Conservation (phyloP, 495 filamentous ascomycete species). For the Neurospora sp. region DNA sequence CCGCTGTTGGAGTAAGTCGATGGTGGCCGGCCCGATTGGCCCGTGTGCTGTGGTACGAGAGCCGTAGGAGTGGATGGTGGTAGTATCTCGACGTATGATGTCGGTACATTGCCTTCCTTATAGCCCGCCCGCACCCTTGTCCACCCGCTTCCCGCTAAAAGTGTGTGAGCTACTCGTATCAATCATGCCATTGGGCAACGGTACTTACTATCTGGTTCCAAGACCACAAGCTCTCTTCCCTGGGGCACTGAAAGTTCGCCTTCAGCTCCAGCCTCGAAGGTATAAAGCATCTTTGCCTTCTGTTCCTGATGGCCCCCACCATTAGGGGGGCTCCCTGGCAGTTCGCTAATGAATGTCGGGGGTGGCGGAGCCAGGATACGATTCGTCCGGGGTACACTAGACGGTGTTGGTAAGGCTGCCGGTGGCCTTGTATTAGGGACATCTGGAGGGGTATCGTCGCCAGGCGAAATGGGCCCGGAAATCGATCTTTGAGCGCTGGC, state of each 20-base stretch:
- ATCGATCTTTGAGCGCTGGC: constrained; percentile 68
- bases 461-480: constrained; percentile 44
- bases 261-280: constrained; percentile 65
- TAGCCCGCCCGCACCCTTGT: constrained; percentile 60
- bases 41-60: constrained; percentile 41
- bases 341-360: constrained; percentile 58
- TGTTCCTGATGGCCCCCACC: constrained; percentile 37
- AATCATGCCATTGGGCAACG: neutral
- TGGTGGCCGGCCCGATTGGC: constrained; percentile 40
- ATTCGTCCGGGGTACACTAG: constrained; percentile 42
- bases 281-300: constrained; percentile 81
- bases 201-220: constrained; percentile 81
- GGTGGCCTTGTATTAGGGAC: constrained; percentile 21
- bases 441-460: constrained; percentile 33
- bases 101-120: constrained; percentile 75
- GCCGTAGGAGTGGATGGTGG: constrained; percentile 42
- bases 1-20: constrained; percentile 78
- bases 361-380: constrained; percentile 83
- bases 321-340: constrained; percentile 39
- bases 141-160: constrained; percentile 85
- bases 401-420: constrained; percentile 8
- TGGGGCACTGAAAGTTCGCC: constrained; percentile 76
- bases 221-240: constrained; percentile 59
- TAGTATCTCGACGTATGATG: constrained; percentile 52
- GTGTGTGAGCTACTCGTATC: neutral